Evolutionary conservation across 2,329 filamentous ascomycete species (phyloP).

Genomic region (Colletotrichum sp.): DNA sequence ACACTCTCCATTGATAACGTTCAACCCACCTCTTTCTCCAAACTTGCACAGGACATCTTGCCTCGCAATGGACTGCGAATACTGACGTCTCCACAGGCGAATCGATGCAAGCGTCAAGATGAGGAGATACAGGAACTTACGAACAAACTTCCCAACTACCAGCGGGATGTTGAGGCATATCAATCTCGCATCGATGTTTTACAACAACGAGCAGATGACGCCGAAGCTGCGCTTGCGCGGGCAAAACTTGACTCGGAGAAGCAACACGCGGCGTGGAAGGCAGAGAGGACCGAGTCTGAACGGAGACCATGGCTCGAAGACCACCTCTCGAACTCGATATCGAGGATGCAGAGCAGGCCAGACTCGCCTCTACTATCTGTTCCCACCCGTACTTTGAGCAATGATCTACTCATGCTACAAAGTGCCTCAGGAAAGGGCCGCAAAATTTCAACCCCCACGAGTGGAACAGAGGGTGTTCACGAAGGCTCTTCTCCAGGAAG

Average conservation of each 20-base stretch:
- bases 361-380: conserved; percentile 59
- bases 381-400: conserved; percentile 56
- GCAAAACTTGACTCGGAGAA: conserved; percentile 55
- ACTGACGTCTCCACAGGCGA: conserved; percentile 56
- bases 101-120: conserved; percentile 70
- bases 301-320: conserved; percentile 60
- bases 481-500: conserved; percentile 46
- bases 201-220: conserved; percentile 67
- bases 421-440: conserved; percentile 37
- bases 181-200: conserved; percentile 66
- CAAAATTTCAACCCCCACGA: conserved; percentile 56
- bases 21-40: neutral
- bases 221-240: conserved; percentile 69
- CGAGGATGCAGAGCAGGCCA: conserved; percentile 55
- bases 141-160: conserved; percentile 66
- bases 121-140: conserved; percentile 80
- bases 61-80: neutral
- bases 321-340: conserved; percentile 40
- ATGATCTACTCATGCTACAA: conserved; percentile 49
- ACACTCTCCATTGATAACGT: conserved; percentile 19
- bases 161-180: conserved; percentile 67
- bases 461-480: conserved; percentile 45
- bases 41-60: neutral
- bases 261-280: conserved; percentile 48
- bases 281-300: conserved; percentile 43